Evolutionary conservation across 495 filamentous ascomycete genomes (phyloP).

Genomic region (Penicillium ochrochloron): DNA sequence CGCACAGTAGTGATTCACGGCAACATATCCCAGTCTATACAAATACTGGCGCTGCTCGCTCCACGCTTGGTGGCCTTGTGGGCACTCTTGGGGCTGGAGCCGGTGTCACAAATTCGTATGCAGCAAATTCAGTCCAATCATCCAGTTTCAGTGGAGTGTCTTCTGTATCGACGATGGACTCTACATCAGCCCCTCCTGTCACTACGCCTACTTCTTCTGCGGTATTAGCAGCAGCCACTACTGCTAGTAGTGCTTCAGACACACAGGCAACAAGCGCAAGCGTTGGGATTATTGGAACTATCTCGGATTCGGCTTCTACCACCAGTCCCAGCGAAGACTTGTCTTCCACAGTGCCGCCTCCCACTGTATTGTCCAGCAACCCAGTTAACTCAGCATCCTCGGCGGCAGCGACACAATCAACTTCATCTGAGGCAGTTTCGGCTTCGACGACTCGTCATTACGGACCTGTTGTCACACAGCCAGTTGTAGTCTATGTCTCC

Average conservation of each 20-base stretch:
- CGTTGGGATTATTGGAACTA: not conserved
- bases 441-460: conserved; percentile 4
- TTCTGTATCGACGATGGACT: not conserved
- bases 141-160: not conserved
- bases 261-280: conserved; percentile 1
- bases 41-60: conserved; percentile 2
- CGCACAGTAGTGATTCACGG: not conserved
- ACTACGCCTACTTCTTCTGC: not conserved
- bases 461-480: conserved; percentile 17
- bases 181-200: not conserved
- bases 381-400: not conserved
- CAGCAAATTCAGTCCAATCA: not conserved
- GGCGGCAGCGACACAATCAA: not conserved
- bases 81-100: conserved; percentile 8
- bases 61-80: conserved; percentile 4
- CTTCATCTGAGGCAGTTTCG: not conserved
- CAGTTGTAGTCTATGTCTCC: conserved; percentile 21
- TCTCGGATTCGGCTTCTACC: not conserved
- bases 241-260: not conserved
- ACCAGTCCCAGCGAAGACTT: not conserved
- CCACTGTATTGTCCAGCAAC: not conserved
- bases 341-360: not conserved
- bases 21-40: conserved; percentile 1
- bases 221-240: not conserved
- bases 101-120: not conserved